Conservation (phyloP, 176 grass and related monocot species). For the Raddia distichophylla region DNA sequence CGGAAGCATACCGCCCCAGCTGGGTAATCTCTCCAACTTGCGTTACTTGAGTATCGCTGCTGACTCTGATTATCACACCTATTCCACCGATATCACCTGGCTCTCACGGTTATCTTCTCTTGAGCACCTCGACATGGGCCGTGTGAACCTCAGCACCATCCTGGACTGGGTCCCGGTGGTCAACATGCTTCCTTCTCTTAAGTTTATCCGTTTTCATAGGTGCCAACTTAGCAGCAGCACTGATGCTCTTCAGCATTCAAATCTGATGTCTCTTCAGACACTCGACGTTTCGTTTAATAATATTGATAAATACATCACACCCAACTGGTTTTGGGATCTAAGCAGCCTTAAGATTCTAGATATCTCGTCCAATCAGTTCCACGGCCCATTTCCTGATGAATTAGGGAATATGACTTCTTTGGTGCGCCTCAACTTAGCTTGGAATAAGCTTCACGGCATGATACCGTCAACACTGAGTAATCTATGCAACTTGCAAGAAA, state of each 20-base stretch:
- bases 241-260: neutral
- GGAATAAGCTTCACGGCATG: neutral
- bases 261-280: conserved; percentile 15
- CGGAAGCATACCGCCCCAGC: too few relatives aligned
- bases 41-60: too few relatives aligned
- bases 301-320: neutral
- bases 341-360: neutral
- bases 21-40: too few relatives aligned
- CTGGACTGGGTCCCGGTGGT: neutral
- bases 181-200: conserved; percentile 28
- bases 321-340: conserved; percentile 26
- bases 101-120: too few relatives aligned
- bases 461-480: neutral
- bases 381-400: neutral
- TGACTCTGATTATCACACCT: too few relatives aligned
- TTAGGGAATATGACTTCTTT: conserved; percentile 33
- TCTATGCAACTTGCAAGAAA: conserved; percentile 14
- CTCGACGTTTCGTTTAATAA: fast-evolving
- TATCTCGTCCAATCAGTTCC: fast-evolving
- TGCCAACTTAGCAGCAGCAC: neutral
- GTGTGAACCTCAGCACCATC: too few relatives aligned
- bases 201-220: fast-evolving
- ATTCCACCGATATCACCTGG: too few relatives aligned
- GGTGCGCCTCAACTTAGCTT: fast-evolving
- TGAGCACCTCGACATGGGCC: too few relatives aligned